phyloP scores from a whole-genome alignment of 2,329 filamentous ascomycete species.

The Apiospora phragmitis region DNA sequence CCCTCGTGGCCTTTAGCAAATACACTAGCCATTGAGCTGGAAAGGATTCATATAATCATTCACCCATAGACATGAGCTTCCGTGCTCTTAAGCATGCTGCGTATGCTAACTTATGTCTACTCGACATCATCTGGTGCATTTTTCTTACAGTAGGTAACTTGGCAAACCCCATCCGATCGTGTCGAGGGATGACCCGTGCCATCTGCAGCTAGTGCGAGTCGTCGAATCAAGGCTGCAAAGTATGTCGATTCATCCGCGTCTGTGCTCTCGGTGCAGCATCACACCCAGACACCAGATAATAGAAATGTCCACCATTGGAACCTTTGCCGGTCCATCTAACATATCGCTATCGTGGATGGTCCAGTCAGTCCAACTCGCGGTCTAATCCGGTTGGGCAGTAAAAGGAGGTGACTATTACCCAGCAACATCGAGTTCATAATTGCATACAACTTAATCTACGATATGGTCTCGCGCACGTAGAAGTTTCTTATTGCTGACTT shows the following conservation, averaged over 20 bases:
- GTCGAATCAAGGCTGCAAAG: background rate
- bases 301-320: background rate
- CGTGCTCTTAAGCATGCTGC: too few relatives aligned
- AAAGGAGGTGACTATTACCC: background rate
- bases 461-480: background rate
- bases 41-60: background rate
- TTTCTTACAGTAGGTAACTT: background rate
- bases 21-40: background rate
- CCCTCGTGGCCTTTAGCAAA: background rate
- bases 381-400: background rate
- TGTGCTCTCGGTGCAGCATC: background rate
- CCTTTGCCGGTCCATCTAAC: background rate
- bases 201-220: background rate
- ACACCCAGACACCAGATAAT: background rate
- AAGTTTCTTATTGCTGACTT: background rate
- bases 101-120: too few relatives aligned
- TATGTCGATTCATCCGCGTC: background rate
- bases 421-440: background rate
- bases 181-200: background rate
- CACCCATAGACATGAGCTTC: background rate
- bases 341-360: background rate
- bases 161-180: background rate
- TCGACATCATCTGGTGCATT: too few relatives aligned
- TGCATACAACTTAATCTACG: background rate
- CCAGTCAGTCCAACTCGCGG: too few relatives aligned